Conservation (phyloP, 148 eudicot genomes). For the Euryodendron excelsum region DNA sequence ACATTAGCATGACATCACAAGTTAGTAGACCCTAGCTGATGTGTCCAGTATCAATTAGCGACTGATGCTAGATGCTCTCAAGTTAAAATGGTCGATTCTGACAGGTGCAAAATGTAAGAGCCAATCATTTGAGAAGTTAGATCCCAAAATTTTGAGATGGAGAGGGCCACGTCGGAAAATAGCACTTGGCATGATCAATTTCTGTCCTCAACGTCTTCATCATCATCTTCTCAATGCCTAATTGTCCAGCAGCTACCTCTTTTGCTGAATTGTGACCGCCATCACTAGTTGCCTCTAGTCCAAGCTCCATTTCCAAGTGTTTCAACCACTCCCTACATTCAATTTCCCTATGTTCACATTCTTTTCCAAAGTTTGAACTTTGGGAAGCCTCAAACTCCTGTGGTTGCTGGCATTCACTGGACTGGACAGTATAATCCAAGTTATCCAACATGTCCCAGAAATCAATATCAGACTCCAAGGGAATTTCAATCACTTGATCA, state of each 20-base stretch:
- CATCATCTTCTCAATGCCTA: background rate
- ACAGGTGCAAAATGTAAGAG: background rate
- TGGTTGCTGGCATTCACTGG: background rate
- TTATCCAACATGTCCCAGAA: slow-evolving; percentile 37
- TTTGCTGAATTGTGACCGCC: background rate
- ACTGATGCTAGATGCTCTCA: no score
- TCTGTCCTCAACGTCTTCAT: background rate
- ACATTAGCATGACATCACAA: no score
- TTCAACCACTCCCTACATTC: slow-evolving; percentile 24
- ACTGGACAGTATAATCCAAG: slow-evolving; percentile 11
- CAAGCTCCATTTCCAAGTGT: slow-evolving; percentile 44
- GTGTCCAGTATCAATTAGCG: no score
- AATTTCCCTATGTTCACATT: background rate
- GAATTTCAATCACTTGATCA: slow-evolving; percentile 21
- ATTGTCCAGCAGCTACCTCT: background rate
- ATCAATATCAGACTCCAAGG: slow-evolving; percentile 31
- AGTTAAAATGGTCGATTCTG: background rate
- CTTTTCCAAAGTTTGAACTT: background rate
- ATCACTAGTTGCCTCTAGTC: slow-evolving; percentile 15
- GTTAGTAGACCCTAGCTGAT: no score
- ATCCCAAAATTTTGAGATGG: slow-evolving; percentile 1
- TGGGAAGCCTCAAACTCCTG: slow-evolving; percentile 6
- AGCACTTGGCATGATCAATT: background rate
- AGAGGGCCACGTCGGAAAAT: background rate
- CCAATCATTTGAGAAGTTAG: background rate